phyloP scores from a whole-genome alignment of 305 asterid species.

The Fraxinus xanthoxyloides region DNA sequence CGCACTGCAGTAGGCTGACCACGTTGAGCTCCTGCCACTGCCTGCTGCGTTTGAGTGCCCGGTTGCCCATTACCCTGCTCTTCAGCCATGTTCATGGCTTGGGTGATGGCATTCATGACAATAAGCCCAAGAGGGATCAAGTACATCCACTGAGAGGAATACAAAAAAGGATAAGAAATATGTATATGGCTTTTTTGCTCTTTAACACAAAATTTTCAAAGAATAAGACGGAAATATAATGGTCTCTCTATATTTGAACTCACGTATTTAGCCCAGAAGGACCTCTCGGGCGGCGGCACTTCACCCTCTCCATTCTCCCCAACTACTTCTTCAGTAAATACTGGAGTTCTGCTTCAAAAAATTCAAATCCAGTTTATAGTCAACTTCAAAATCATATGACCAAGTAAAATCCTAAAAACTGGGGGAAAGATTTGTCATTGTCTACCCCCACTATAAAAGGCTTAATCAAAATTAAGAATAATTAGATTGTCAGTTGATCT shows the following conservation, averaged over 20 bases:
- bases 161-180: not conserved
- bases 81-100: conserved; percentile 92
- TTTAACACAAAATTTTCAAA: not conserved
- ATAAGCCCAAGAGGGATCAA: conserved; percentile 89
- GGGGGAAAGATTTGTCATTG: not conserved
- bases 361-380: conserved; percentile 10
- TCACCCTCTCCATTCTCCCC: conserved; percentile 75
- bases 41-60: conserved; percentile 54
- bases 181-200: not conserved
- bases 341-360: conserved; percentile 69
- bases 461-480: conserved; percentile 1
- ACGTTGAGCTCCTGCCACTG: conserved; percentile 49
- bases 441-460: not conserved
- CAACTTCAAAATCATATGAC: not conserved
- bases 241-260: conserved; percentile 27
- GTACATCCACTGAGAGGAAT: conserved; percentile 83
- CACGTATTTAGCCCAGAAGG: conserved; percentile 99
- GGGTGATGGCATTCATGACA: conserved; percentile 90
- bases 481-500: not conserved
- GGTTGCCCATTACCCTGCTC: conserved; percentile 73
- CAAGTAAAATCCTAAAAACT: not conserved
- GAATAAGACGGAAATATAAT: not conserved
- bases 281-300: conserved; percentile 67
- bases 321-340: conserved; percentile 60
- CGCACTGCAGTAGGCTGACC: conserved; percentile 74